Conservation (phyloP, 1,284 basidiomycete genomes). For the Cryptococcus depauperatus region DNA sequence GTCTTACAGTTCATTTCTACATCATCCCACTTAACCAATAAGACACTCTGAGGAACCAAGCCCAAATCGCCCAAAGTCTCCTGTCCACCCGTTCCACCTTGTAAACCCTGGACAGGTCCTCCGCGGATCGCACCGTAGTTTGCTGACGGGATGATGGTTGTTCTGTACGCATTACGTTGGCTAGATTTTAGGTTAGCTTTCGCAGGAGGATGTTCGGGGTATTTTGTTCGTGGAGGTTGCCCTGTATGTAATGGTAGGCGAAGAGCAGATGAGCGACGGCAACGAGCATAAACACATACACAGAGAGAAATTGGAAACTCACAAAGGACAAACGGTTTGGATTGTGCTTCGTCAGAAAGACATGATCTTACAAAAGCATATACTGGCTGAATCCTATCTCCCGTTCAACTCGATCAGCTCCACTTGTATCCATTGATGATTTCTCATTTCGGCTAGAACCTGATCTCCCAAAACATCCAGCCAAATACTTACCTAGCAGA, state of each 20-base stretch:
- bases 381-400: conserved; percentile 39
- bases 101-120: conserved; percentile 14
- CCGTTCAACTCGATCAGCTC: not conserved
- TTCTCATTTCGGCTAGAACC: too few species aligned
- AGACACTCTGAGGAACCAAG: conserved; percentile 43
- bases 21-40: conserved; percentile 40
- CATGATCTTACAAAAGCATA: conserved; percentile 42
- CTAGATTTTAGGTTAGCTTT: conserved; percentile 12
- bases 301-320: too few species aligned
- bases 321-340: conserved; percentile 40
- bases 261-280: not conserved
- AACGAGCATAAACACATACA: too few species aligned
- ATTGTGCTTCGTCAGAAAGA: conserved; percentile 18
- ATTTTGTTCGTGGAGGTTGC: conserved; percentile 40
- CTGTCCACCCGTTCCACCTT: conserved; percentile 34
- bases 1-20: conserved; percentile 41
- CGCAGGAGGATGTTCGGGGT: conserved; percentile 36
- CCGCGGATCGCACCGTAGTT: conserved; percentile 32
- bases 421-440: not conserved
- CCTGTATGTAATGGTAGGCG: conserved; percentile 19
- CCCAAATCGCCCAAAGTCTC: conserved; percentile 38
- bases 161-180: conserved; percentile 12
- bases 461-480: too few species aligned
- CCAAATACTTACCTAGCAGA: conserved; percentile 35
- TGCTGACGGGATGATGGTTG: conserved; percentile 28